Evolutionary conservation across 2,329 filamentous ascomycete genomes (phyloP).

Genomic region (Xylaria sp.): DNA sequence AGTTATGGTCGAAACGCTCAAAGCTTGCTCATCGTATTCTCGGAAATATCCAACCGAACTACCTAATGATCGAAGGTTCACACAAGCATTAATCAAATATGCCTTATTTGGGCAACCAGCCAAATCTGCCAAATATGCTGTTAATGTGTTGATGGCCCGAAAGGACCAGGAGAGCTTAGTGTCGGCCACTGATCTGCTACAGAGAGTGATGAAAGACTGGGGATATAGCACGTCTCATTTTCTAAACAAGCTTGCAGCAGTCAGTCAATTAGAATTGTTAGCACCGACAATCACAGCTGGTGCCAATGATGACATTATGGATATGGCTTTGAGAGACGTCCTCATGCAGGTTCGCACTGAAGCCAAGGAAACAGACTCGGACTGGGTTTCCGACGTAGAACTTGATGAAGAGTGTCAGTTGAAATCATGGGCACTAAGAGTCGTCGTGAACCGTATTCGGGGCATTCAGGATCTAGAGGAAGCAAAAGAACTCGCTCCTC

Average conservation of each 20-base stretch:
- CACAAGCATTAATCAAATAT: conserved; percentile 80
- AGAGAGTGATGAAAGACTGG: conserved; percentile 76
- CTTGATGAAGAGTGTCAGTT: conserved; percentile 82
- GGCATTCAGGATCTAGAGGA: conserved; percentile 58
- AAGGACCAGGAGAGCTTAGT: conserved; percentile 76
- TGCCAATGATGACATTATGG: conserved; percentile 75
- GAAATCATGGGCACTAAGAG: conserved; percentile 83
- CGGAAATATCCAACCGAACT: conserved; percentile 85
- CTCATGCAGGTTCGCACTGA: conserved; percentile 72
- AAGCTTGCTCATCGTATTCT: conserved; percentile 91
- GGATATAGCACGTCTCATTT: conserved; percentile 75
- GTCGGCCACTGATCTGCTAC: conserved; percentile 82
- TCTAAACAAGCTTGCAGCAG: conserved; percentile 73
- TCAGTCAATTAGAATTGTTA: conserved; percentile 78
- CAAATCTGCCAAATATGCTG: conserved; percentile 88
- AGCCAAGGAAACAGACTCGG: conserved; percentile 60
- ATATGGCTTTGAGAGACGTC: conserved; percentile 77
- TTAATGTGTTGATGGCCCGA: conserved; percentile 84
- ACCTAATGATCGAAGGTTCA: conserved; percentile 79
- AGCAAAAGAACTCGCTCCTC: conserved; percentile 64
- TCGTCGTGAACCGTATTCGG: conserved; percentile 84
- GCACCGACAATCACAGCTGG: conserved; percentile 75
- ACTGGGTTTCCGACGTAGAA: conserved; percentile 71
- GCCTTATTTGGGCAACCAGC: conserved; percentile 81
- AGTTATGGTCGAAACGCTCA: conserved; percentile 85